These are phyloP conservation scores for Coniochaeta pulveracea DNA, from an alignment of 2,329 filamentous ascomycete species.

Conservation along the genomic window DNA sequence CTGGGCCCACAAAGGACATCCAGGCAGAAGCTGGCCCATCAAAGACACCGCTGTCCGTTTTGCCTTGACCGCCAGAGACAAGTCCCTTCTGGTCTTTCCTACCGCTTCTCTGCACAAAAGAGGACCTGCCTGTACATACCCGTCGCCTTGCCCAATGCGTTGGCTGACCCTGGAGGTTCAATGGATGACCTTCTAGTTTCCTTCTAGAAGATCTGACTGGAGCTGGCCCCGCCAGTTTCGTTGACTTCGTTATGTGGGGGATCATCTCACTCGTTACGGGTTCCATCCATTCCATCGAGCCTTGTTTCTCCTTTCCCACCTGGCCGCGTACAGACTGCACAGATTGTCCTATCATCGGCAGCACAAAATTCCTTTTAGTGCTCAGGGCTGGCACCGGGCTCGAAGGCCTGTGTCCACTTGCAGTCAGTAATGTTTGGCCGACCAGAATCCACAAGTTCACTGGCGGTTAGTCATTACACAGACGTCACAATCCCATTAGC, in stretches of 20 bases:
- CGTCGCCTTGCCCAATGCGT: constrained; percentile 11
- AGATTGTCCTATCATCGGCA: constrained; percentile 25
- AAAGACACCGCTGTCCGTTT: neutral
- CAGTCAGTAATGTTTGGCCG: too few relatives aligned
- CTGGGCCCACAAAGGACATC: too few relatives aligned
- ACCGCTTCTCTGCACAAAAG: constrained; percentile 2
- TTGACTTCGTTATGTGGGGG: constrained; percentile 15
- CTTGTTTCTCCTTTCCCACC: constrained; percentile 25
- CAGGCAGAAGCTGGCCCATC: too few relatives aligned
- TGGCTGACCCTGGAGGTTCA: constrained; percentile 15
- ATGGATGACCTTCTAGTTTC: constrained; percentile 19
- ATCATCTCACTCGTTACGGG: too few relatives aligned
- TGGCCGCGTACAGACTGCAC: constrained; percentile 26
- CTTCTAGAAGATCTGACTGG: constrained; percentile 31
- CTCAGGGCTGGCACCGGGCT: too few relatives aligned
- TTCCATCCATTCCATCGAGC: constrained; percentile 22
- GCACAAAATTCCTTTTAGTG: constrained; percentile 19
- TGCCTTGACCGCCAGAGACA: constrained; percentile 1
- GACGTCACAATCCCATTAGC: too few relatives aligned
- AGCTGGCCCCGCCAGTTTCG: constrained; percentile 14
- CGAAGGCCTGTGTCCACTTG: too few relatives aligned
- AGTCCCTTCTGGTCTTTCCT: constrained; percentile 12
- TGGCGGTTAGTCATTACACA: too few relatives aligned
- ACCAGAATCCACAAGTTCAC: too few relatives aligned
- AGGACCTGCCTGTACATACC: constrained; percentile 19